Conservation (phyloP, 106 monocot species). For the Platanthera zijinensis region DNA sequence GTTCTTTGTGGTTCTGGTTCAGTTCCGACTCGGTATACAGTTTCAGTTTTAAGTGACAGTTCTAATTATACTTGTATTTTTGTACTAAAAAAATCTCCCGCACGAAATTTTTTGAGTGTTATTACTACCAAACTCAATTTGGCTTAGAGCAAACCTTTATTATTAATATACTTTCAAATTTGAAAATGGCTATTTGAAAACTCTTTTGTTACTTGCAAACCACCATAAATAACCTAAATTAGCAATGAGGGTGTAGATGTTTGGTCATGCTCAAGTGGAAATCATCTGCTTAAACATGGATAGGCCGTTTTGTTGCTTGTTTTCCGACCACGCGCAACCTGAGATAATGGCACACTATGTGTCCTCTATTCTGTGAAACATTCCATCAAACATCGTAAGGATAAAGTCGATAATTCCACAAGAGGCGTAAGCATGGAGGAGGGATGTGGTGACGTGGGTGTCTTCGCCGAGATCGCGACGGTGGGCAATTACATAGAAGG, state of each 20-base stretch:
- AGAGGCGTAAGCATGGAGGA: slow-evolving; percentile 25
- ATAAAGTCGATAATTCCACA: slow-evolving; percentile 23
- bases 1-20: no score
- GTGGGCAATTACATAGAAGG: slow-evolving; percentile 2
- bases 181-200: no score
- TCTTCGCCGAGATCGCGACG: slow-evolving; percentile 11
- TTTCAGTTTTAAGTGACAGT: no score
- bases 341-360: slow-evolving; percentile 39
- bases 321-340: slow-evolving; percentile 11
- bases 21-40: no score
- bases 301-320: slow-evolving; percentile 14
- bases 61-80: no score
- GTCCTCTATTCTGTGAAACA: slow-evolving; percentile 17
- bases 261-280: slow-evolving; percentile 7
- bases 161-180: no score
- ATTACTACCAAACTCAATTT: no score
- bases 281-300: slow-evolving; percentile 17
- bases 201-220: no score
- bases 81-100: no score
- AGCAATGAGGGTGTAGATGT: slow-evolving; percentile 27
- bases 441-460: slow-evolving; percentile 23
- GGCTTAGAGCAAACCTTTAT: no score
- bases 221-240: no score
- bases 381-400: slow-evolving; percentile 26
- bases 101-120: no score